Base-by-base conservation (phyloP, 1,284 basidiomycete species). In the Xerocomus minutiporus region DNA sequence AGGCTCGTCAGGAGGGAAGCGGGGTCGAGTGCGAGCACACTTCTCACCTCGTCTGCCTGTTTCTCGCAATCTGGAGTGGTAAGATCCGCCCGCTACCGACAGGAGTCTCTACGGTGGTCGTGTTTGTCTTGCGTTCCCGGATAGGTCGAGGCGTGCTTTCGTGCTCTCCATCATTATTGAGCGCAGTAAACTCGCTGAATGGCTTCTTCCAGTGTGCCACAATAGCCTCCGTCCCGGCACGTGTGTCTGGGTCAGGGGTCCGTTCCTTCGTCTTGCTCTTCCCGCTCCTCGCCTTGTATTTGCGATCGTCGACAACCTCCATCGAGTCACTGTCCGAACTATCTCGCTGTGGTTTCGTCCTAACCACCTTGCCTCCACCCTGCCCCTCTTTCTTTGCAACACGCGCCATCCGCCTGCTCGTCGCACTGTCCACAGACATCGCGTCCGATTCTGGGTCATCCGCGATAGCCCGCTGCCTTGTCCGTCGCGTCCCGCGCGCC, bases 341-440 rank as follows among this genome's bases (percentile, higher is more conserved):
- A 12, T 46, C 28, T 32, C 20, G 15, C 31, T 46, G 35, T 2
- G 35, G 23, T n/a, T 2, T 44, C 23, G 26, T 36, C 45, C 12
- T 34, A 31, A 36, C 13, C 6, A 2, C 8, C 46, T 54, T 56
- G 20, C 1, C 20, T 3, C n/a, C 7, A 23, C 2, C 31, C 50
- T n/a, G 2, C 9, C 25, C 13, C 25, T 25, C 32, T 20, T 49
- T 61, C 46, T 54, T 59, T 5, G 42, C 13, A 11, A 17, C 17
- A 13, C 56, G 51, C 8, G 40, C 25, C 6, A 57, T 43, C 29
- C 53, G 54, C 25, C 25, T 56, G 40, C 51, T 58, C 9, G 54
- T 36, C 31, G 32, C 45, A 39, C 61, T 56, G 44, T 68, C 66
- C 55, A 69, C 58, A 26, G 66, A 59, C 65, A 69, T 70, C 26